phyloP scores from a whole-genome alignment of 2,329 filamentous ascomycete species.

The Epichloe scottii region DNA sequence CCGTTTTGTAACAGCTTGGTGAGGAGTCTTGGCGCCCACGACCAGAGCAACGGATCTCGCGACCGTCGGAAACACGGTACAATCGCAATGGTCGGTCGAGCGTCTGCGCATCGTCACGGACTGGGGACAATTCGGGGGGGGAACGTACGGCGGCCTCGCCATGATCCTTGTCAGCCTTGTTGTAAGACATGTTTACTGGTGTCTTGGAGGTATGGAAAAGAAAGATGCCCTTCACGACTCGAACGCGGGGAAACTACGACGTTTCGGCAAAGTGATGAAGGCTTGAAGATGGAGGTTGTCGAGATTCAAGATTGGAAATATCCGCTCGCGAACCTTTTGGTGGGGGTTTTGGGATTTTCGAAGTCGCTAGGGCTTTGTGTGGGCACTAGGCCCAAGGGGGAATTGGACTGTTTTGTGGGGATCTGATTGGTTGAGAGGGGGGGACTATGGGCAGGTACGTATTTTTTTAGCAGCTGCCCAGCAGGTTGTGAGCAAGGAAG shows the following conservation, averaged over 20 bases:
- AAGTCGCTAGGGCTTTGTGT: conserved; percentile 10
- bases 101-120: not conserved
- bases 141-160: conserved; percentile 68
- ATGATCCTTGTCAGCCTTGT: conserved; percentile 91
- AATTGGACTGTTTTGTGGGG: not conserved
- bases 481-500: not conserved
- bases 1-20: not conserved
- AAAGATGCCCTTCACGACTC: conserved; percentile 63
- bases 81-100: not conserved
- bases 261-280: conserved; percentile 77
- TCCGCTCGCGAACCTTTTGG: conserved; percentile 7
- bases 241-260: conserved; percentile 40
- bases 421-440: conserved; percentile 7
- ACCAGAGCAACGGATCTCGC: not conserved
- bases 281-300: conserved; percentile 11
- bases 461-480: not conserved
- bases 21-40: too few relatives aligned
- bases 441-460: conserved; percentile 5
- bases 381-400: conserved; percentile 10
- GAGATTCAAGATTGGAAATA: not conserved
- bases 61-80: not conserved
- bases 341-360: conserved; percentile 7
- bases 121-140: not conserved
- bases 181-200: conserved; percentile 67
- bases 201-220: conserved; percentile 5